Evolutionary conservation across 2,329 filamentous ascomycete genomes (phyloP), one percentile per base, ranked within the genome.

Genomic region (Alternaria rosae): DNA sequence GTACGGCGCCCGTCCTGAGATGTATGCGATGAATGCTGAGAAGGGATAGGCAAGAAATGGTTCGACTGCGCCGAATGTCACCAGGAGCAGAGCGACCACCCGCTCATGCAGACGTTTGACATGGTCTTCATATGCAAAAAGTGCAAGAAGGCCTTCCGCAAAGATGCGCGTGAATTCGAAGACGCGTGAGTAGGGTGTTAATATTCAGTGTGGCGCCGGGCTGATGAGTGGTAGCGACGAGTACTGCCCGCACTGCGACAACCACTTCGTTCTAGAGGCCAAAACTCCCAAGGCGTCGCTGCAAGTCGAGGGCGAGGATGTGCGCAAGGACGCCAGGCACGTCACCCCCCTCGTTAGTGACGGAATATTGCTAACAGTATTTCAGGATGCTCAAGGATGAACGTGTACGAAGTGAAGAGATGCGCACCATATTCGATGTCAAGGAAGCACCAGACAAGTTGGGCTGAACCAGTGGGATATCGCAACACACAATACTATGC

Each of bases 51-150:
- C 85, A 88, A 89, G 64, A 97, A 97, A 85, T 99, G 96, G 96
- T 99, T 97, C 83, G 95, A 99, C 84, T 99, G 95, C 82, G 92
- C 92, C 68, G 91, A 97, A 79, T 99, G 95, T 83, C 95, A 99
- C 82, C 83, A 83, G 56, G 95, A 99, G 79, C 85, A 88, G 64
- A 91, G 96, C 80, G 82, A 84, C 64, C 95, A 98, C 79, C 82
- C 86, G 38, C 88, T 99, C 21, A 82, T 87, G 56, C 91, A 97
- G 81, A 86, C 85, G 67, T 86, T 90, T 71, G 95, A 99, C 76
- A 97, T 99, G 93, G 87, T 85, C 38, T 98, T 99, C 76, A 93
- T 92, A 54, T 99, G 95, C 87, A 99, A 99, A 76, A 99, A 99
- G 84, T 99, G 95, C 89, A 94, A 91, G 72, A 99, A 99, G 82